Percentiles rank a stretch among this genome's conserved stretches.
These are phyloP conservation scores for Penicillium hordei DNA, from an alignment of 2,329 filamentous ascomycete genomes.

Conservation along the genomic window DNA sequence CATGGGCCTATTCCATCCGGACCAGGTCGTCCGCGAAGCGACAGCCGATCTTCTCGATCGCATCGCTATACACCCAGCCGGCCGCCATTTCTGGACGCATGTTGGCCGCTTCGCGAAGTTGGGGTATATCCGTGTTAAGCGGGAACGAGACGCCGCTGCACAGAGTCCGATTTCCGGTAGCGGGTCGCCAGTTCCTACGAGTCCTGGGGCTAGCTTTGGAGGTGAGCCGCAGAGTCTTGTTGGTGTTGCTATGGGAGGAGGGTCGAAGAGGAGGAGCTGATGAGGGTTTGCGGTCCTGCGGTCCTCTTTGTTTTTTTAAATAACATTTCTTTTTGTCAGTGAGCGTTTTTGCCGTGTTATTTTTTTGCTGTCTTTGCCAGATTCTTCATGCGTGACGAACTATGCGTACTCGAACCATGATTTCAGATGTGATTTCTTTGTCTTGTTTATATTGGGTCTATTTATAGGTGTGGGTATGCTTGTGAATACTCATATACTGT, in stretches of 20 bases:
- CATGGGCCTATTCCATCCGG: slow-evolving; percentile 87
- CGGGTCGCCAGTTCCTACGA: slow-evolving; percentile 14
- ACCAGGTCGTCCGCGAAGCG: slow-evolving; percentile 72
- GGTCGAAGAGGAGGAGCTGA: slow-evolving; percentile 27
- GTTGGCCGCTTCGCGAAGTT: slow-evolving; percentile 86
- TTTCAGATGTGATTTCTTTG: not conserved
- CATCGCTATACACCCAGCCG: slow-evolving; percentile 82
- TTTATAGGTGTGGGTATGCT: not conserved
- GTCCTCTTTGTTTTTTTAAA: not conserved
- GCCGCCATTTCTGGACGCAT: slow-evolving; percentile 86
- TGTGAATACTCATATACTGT: not conserved
- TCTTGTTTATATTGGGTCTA: not conserved
- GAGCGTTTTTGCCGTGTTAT: slow-evolving; percentile 4
- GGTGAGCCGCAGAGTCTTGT: slow-evolving; percentile 39
- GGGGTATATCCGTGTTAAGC: slow-evolving; percentile 75
- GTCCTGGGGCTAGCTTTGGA: slow-evolving; percentile 24
- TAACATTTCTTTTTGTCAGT: slow-evolving; percentile 1
- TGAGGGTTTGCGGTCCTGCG: slow-evolving; percentile 5
- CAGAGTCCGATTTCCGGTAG: slow-evolving; percentile 27
- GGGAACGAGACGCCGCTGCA: slow-evolving; percentile 52
- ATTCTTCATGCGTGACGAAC: not conserved
- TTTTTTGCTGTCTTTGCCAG: not conserved
- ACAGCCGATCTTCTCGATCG: slow-evolving; percentile 79
- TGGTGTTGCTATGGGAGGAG: slow-evolving; percentile 37
- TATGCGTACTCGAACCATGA: not conserved